Base-by-base conservation (phyloP, 2,329 filamentous ascomycete species). In the Didymella segeticola region DNA sequence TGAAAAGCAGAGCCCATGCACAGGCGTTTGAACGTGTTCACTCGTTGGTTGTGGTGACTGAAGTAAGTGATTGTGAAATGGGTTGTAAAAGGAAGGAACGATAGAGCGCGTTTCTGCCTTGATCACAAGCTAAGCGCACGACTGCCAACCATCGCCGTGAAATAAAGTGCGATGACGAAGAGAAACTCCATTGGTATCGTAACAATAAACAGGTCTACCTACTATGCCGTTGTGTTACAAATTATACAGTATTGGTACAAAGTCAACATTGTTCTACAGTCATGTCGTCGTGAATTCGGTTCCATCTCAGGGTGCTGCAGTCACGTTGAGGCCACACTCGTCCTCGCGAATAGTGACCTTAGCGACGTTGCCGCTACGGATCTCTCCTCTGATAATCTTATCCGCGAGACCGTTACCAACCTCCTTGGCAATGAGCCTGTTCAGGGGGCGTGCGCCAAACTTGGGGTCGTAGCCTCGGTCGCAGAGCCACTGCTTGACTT, bases 391-490 rank as follows among this genome's bases (percentile, higher is more conserved):
- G 65, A 98, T 98, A 66, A 99, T 96, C 78, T 89, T 89, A 70
- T 96, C 93, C 0, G 95, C 95, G 31, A 98, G 82, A 3, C 86
- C 83, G 73, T 97, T 97, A 55, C 90, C 88, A 62, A 99, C 91
- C 76, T 97, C 87, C 68, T 89, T 96, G 19, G 89, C 86, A 62
- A 98, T 97, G 46, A 98, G 83, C 30, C 95, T 83, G 74, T 98
- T 97, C 26, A 98, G 81, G 23, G 95, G 95, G 6, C 95, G 83
- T 7, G 95, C 95, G 58, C 95, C 95, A 71, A 91, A 98, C 67
- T 88, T 88, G 19, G 93, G 91, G 69, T 97, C 91, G 71, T 98
- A 98, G 2, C 93, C 93, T 59, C 87, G 85, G 58, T 95, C 89
- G 33, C 91, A 92, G 5, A 98, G 85, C 93, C 93, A 98, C 58